Evolutionary conservation across 2,329 filamentous ascomycete genomes (phyloP), one percentile per base, ranked within the genome.

Genomic region (Trichoderma breve): DNA sequence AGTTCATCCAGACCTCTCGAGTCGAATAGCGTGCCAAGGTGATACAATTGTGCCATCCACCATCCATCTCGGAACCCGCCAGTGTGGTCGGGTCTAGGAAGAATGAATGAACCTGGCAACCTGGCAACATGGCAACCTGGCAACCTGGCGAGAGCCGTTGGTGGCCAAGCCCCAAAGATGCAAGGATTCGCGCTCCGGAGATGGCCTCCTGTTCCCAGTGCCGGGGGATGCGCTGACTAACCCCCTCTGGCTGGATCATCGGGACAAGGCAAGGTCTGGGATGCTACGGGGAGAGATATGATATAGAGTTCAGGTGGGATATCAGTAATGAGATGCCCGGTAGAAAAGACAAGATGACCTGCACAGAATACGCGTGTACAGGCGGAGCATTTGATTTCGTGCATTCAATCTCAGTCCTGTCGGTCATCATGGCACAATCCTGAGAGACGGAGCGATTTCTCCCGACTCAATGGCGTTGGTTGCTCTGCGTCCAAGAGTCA

Each of bases 361-460:
- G 57, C 57, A 32, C 28, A 21, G 30, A 63, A 63, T 58, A 68
- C 65, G 65, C 39, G 62, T 64, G 62, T 51, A 28, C 39, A 51
- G 28, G 62, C 65, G 53, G 34, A 68, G 11, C 21, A 43, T 58
- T 32, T 21, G 15, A 68, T 68, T 58, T 68, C 65, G 12, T 68
- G 65, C 65, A 68, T 68, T 21, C 15, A 30, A 28, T n/a, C 34
- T 36, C 51, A n/a, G 21, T 30, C 15, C 51, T 67, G 47, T 28
- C 65, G 21, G 53, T 58, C 65, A 68, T 68, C 34, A 47, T 43
- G 26, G 30, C 53, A 58, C 34, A n/a, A 39, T 32, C 18, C 15
- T 32, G 26, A 7, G 47, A 53, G 11, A 24, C 47, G 28, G 39
- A 43, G 57, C 55, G 26, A 7, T 12, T 12, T 32, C 57, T 60